Evolutionary conservation across 2,329 filamentous ascomycete species (phyloP).

Genomic region (Fusarium sp.): DNA sequence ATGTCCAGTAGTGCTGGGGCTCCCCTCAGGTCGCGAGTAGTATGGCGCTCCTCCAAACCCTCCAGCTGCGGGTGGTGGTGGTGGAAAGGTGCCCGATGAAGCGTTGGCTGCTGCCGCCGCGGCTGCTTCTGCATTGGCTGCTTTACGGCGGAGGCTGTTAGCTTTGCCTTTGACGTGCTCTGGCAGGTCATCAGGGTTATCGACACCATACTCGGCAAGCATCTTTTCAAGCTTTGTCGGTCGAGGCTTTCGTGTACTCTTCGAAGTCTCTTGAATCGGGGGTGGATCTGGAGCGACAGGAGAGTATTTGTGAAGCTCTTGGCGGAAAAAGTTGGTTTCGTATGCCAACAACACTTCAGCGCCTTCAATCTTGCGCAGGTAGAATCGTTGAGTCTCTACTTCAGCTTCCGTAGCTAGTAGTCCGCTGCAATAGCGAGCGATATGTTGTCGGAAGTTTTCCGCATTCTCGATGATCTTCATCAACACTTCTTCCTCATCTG

Average conservation of each 20-base stretch:
- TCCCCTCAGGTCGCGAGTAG: constrained; percentile 37
- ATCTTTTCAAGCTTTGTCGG: constrained; percentile 98
- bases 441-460: constrained; percentile 83
- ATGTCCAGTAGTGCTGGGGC: constrained; percentile 46
- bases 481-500: constrained; percentile 90
- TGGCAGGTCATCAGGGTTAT: constrained; percentile 90
- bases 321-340: constrained; percentile 98
- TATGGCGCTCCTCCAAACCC: constrained; percentile 44
- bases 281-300: constrained; percentile 89
- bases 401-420: constrained; percentile 85
- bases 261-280: constrained; percentile 84
- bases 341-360: constrained; percentile 90
- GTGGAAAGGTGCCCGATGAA: constrained; percentile 31
- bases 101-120: constrained; percentile 51
- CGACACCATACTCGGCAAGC: constrained; percentile 86
- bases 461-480: constrained; percentile 89
- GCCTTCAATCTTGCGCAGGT: constrained; percentile 95
- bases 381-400: constrained; percentile 90
- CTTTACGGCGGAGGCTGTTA: constrained; percentile 78
- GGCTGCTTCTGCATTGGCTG: constrained; percentile 67
- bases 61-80: constrained; percentile 30
- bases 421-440: constrained; percentile 83
- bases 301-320: constrained; percentile 94
- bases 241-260: constrained; percentile 93
- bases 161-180: constrained; percentile 84